Base-by-base conservation (phyloP, 306 rosid genomes). In the Calophaca sinica region DNA sequence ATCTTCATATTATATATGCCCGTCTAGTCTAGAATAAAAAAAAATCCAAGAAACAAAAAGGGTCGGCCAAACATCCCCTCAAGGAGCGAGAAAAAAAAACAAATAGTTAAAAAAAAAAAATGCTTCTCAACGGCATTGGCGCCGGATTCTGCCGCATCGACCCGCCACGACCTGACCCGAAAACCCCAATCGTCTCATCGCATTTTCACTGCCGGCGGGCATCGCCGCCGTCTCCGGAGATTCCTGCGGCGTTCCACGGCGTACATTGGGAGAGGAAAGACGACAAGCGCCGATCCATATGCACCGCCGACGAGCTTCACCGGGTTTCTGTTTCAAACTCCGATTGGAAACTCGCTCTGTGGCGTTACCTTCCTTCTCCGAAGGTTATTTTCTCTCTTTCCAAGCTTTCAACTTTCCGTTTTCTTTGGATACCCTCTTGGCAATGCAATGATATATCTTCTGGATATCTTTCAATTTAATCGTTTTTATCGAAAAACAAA, bases 231-330 rank as follows among this genome's bases (percentile, higher is more conserved):
- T 15, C 26, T 12, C 58, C 70, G 61, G 62, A 6, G 76, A 72
- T 38, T 59, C 60, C 28, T 5, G 33, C 44, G 62, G 82, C 83
- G 49, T 20, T 20, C 73, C 10, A 29, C 8, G 62, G 50, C 35
- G 53, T 74, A 52, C 62, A 12, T 77, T 73, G 31, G 70, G 77
- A 77, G 75, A 84, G 75, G 49, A 79, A 48, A 28, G 75, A 42
- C 13, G 80, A 44, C 12, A 77, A 79, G 29, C 68, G 57, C 31
- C 74, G 79, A 29, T 82, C 88, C 5, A 62, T 88, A 51, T 94
- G 91, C 71, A 94, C 96, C 3, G 97, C 94, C 59, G 93, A 91
- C 12, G 97, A 94, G 79, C 91, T 91, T 68, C 98, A 94, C 79
- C 84, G 80, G 26, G 88, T 91, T 62, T 12, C 88, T 9, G 85